These are phyloP conservation scores for Moniliophthora roreri DNA, from an alignment of 1,284 basidiomycete genomes.

Conservation along the genomic window DNA sequence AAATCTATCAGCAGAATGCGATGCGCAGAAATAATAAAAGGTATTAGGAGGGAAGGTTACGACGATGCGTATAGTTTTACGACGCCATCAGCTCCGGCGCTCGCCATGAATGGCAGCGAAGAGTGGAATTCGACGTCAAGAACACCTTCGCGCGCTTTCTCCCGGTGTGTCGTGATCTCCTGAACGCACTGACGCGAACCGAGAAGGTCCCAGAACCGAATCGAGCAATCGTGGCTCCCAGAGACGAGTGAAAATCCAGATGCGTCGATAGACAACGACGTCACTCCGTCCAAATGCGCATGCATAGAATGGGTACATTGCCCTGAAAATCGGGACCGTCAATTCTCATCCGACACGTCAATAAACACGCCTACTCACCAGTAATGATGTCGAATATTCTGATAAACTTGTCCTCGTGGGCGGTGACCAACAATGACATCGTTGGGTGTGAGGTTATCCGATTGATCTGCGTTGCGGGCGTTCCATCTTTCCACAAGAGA, in stretches of 20 bases:
- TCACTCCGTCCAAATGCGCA: constrained; percentile 90
- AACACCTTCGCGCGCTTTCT: constrained; percentile 89
- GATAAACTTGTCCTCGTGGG: constrained; percentile 93
- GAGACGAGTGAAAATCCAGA: constrained; percentile 87
- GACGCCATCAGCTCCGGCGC: constrained; percentile 93
- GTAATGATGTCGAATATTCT: constrained; percentile 85
- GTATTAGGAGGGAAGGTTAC: constrained; percentile 32
- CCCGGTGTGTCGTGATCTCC: constrained; percentile 85
- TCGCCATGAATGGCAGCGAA: constrained; percentile 84
- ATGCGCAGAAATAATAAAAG: constrained; percentile 2
- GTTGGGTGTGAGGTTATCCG: constrained; percentile 90
- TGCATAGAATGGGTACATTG: constrained; percentile 88
- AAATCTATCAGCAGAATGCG: constrained; percentile 8
- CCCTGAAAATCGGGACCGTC: constrained; percentile 39
- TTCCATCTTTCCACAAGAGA: constrained; percentile 50
- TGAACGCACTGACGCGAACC: constrained; percentile 81
- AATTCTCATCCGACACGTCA: constrained; percentile 1
- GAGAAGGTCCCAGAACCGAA: constrained; percentile 95
- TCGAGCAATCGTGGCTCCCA: constrained; percentile 90
- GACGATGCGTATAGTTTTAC: constrained; percentile 87
- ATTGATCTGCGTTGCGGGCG: constrained; percentile 82
- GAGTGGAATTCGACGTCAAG: constrained; percentile 86
- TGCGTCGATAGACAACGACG: constrained; percentile 87
- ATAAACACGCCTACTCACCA: constrained; percentile 47
- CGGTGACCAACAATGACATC: constrained; percentile 84